These are phyloP conservation scores for Salix brachista DNA, from an alignment of 345 rosid species.

Conservation along the genomic window DNA sequence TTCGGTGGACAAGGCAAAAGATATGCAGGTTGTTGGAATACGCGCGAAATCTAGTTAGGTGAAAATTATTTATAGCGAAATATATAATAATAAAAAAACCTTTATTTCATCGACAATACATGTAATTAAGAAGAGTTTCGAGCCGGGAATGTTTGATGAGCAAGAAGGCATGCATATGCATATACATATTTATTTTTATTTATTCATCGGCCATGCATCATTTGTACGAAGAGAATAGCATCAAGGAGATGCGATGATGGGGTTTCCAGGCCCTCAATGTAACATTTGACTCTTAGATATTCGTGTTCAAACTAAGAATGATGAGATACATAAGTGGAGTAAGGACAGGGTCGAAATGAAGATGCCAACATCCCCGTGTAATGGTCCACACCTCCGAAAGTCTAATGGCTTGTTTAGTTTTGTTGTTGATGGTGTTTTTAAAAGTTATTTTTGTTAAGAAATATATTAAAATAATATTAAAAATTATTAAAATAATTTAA, in stretches of 20 bases:
- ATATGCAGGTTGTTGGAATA: background rate
- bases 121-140: no score
- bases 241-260: slow-evolving; percentile 10
- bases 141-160: no score
- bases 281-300: slow-evolving; percentile 35
- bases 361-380: background rate
- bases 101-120: no score
- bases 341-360: background rate
- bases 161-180: background rate
- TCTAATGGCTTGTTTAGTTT: background rate
- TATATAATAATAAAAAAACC: no score
- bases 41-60: background rate
- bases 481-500: no score
- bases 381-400: slow-evolving; percentile 27
- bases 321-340: slow-evolving; percentile 21
- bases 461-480: no score
- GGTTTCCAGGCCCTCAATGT: slow-evolving; percentile 35
- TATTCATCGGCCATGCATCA: background rate
- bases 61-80: background rate
- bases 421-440: no score
- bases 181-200: background rate
- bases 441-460: no score
- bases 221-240: background rate
- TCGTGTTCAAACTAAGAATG: slow-evolving; percentile 36
- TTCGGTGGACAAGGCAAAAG: background rate